A percentile compares a stretch with the other conserved stretches of the same genome.
Conservation (phyloP, 306 rosid genomes). For the Lotus japonicus region DNA sequence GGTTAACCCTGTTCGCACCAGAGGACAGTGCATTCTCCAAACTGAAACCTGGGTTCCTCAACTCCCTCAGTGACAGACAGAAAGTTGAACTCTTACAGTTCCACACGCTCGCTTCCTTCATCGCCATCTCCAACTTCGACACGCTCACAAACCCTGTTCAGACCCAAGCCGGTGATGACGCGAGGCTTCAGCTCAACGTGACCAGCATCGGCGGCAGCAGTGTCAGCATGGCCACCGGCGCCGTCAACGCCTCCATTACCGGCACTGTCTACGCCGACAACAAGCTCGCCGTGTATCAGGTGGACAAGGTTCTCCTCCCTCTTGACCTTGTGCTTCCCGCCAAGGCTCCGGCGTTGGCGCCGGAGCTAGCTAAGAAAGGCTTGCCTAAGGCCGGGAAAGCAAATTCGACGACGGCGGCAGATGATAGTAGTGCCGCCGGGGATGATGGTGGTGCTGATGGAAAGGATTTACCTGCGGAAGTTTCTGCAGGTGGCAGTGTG, state of each 20-base stretch:
- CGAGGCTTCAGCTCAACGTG: slow-evolving; percentile 56
- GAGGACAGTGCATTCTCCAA: slow-evolving; percentile 52
- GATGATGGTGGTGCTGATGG: slow-evolving; percentile 9
- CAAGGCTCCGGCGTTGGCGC: slow-evolving; percentile 43
- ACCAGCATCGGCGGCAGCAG: slow-evolving; percentile 44
- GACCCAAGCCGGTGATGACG: slow-evolving; percentile 59
- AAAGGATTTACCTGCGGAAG: slow-evolving; percentile 11
- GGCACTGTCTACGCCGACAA: slow-evolving; percentile 50
- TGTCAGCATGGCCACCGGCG: slow-evolving; percentile 60
- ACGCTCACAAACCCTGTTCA: slow-evolving; percentile 66
- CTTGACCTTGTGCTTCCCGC: slow-evolving; percentile 50
- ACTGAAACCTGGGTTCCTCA: slow-evolving; percentile 59
- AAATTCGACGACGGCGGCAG: slow-evolving; percentile 1
- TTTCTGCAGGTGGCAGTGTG: slow-evolving; percentile 7
- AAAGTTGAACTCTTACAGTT: slow-evolving; percentile 57
- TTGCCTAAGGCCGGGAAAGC: slow-evolving; percentile 23
- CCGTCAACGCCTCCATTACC: slow-evolving; percentile 52
- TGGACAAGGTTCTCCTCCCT: slow-evolving; percentile 65
- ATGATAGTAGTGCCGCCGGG: not conserved
- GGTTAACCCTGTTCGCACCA: slow-evolving; percentile 59
- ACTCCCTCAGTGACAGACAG: slow-evolving; percentile 44
- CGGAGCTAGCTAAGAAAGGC: slow-evolving; percentile 17
- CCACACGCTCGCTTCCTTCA: slow-evolving; percentile 45
- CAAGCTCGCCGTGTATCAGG: slow-evolving; percentile 50
- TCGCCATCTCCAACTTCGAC: slow-evolving; percentile 47